Percentiles rank a stretch among this genome's conserved stretches.
Conservation (phyloP, 2,329 filamentous ascomycete genomes). For the Metarhizium guizhouense region DNA sequence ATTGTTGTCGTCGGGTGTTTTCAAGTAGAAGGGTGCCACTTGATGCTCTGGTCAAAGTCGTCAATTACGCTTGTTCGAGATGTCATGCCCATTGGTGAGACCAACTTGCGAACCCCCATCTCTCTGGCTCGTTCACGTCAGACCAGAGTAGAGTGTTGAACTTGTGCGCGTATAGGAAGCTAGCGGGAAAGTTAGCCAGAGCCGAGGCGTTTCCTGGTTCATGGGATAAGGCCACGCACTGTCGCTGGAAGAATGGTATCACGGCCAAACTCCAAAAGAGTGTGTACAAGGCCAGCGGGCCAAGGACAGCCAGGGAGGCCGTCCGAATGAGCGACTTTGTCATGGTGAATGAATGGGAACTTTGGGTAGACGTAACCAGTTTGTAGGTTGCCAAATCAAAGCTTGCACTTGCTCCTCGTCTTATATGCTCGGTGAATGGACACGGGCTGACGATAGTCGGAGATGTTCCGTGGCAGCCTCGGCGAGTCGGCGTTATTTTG, state of each 20-base stretch:
- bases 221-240: slow-evolving; percentile 47
- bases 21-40: slow-evolving; percentile 74
- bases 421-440: no score
- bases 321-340: slow-evolving; percentile 22
- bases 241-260: slow-evolving; percentile 65
- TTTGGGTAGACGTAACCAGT: no score
- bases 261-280: slow-evolving; percentile 56
- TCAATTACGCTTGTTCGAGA: background rate
- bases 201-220: background rate
- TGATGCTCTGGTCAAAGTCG: slow-evolving; percentile 56
- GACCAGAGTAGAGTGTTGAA: slow-evolving; percentile 64
- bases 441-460: no score
- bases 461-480: no score
- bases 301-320: slow-evolving; percentile 30
- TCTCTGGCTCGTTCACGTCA: slow-evolving; percentile 66
- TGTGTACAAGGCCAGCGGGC: slow-evolving; percentile 56
- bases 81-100: background rate
- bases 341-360: background rate
- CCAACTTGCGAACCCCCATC: slow-evolving; percentile 77
- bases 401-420: no score
- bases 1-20: slow-evolving; percentile 64
- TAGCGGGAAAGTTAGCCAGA: slow-evolving; percentile 26
- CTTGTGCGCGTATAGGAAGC: slow-evolving; percentile 76
- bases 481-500: no score
- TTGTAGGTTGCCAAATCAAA: no score